Conservation (phyloP, 2,329 filamentous ascomycete genomes). For the Aspergillus niger region DNA sequence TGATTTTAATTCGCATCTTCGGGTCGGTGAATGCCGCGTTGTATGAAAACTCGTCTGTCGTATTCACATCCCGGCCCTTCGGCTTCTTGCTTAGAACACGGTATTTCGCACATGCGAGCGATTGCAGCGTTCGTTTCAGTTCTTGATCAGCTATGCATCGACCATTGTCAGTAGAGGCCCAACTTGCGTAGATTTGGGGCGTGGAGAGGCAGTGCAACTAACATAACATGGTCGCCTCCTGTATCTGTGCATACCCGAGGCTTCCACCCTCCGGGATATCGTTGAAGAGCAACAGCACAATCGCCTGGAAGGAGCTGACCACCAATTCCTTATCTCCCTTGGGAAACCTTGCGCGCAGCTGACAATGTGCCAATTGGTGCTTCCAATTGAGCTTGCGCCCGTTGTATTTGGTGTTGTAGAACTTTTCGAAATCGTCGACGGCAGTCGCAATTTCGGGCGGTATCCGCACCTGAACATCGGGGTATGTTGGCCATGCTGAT, state of each 20-base stretch:
- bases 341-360: constrained; percentile 77
- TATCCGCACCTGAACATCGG: constrained; percentile 72
- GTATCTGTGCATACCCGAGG: constrained; percentile 74
- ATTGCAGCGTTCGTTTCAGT: constrained; percentile 88
- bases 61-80: constrained; percentile 75
- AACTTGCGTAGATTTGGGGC: neutral
- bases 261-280: constrained; percentile 62
- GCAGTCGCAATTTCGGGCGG: constrained; percentile 74
- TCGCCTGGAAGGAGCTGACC: constrained; percentile 88
- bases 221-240: constrained; percentile 71
- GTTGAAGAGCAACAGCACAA: constrained; percentile 90
- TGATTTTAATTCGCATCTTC: constrained; percentile 94
- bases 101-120: constrained; percentile 85
- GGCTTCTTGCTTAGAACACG: constrained; percentile 84
- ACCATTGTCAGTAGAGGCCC: constrained; percentile 29
- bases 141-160: constrained; percentile 64
- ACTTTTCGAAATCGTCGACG: constrained; percentile 76
- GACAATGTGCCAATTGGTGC: constrained; percentile 86
- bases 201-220: constrained; percentile 34
- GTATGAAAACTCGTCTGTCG: constrained; percentile 80
- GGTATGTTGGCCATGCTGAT: constrained; percentile 89
- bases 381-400: constrained; percentile 89
- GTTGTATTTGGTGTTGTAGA: constrained; percentile 88
- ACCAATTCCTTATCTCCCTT: constrained; percentile 83
- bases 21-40: constrained; percentile 76